phyloP scores from a whole-genome alignment of 2,329 filamentous ascomycete genomes.

The Dactylonectria estremocensis region DNA sequence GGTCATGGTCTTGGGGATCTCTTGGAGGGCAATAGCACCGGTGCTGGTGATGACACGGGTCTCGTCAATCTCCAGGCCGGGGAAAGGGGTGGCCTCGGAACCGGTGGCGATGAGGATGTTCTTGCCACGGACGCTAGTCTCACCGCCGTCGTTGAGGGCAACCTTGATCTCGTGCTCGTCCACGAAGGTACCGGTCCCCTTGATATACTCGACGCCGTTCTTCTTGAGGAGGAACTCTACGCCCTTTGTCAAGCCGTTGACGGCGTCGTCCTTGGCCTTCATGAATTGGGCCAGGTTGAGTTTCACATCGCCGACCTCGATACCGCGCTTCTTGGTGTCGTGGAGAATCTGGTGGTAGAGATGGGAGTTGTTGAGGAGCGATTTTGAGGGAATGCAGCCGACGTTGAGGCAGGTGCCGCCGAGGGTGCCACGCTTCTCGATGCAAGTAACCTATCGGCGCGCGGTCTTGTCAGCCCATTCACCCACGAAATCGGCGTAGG shows the following conservation, averaged over 20 bases:
- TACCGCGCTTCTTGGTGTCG: constrained; percentile 97
- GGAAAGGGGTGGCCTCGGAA: constrained; percentile 95
- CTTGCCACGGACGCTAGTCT: constrained; percentile 89
- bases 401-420: constrained; percentile 99
- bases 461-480: constrained; percentile 34
- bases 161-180: constrained; percentile 95
- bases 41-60: constrained; percentile 98
- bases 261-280: constrained; percentile 97
- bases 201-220: constrained; percentile 98
- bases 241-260: constrained; percentile 91
- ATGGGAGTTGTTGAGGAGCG: constrained; percentile 99
- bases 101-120: constrained; percentile 99
- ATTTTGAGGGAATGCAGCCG: constrained; percentile 99
- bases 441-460: constrained; percentile 83
- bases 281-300: constrained; percentile 96
- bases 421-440: constrained; percentile 96
- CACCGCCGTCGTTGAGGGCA: constrained; percentile 90
- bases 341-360: constrained; percentile 97
- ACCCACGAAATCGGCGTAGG: constrained; percentile 19
- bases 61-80: constrained; percentile 95
- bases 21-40: constrained; percentile 88
- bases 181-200: constrained; percentile 89
- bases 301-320: constrained; percentile 97
- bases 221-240: constrained; percentile 99
- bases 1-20: constrained; percentile 96